Conservation (phyloP, 345 rosid genomes). For the Eucalyptus viminalis region DNA sequence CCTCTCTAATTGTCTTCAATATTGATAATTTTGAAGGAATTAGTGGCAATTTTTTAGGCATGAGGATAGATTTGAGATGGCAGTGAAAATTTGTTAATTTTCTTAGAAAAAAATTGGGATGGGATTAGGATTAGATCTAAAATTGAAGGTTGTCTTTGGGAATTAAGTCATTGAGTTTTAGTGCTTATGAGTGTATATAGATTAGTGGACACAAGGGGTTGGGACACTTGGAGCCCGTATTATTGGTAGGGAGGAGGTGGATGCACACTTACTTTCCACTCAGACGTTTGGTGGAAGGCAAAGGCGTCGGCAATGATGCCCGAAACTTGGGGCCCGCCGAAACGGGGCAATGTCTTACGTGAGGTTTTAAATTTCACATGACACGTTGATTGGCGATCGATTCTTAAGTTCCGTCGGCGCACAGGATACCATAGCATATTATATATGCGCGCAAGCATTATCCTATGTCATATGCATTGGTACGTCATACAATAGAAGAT, state of each 20-base stretch:
- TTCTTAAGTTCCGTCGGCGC: neutral
- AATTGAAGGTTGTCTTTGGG: neutral
- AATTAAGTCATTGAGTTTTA: neutral
- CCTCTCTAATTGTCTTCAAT: accelerated
- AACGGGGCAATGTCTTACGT: neutral
- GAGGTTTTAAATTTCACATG: neutral
- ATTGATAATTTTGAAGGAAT: no score
- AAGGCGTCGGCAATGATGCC: neutral
- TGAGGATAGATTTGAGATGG: neutral
- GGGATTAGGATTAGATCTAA: accelerated
- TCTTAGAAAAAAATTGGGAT: neutral
- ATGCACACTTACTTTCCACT: neutral
- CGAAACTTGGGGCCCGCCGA: neutral
- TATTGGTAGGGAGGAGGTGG: neutral
- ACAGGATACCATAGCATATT: neutral
- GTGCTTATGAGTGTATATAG: neutral
- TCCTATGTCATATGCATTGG: neutral
- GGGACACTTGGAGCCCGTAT: neutral
- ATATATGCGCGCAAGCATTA: neutral
- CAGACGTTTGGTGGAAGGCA: neutral
- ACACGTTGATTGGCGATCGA: neutral
- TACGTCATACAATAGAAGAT: neutral
- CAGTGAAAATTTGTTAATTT: no score
- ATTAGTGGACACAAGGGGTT: neutral
- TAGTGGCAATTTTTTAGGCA: no score